phyloP scores from a whole-genome alignment of 495 filamentous ascomycete species.

The Trichoderma gamsii region DNA sequence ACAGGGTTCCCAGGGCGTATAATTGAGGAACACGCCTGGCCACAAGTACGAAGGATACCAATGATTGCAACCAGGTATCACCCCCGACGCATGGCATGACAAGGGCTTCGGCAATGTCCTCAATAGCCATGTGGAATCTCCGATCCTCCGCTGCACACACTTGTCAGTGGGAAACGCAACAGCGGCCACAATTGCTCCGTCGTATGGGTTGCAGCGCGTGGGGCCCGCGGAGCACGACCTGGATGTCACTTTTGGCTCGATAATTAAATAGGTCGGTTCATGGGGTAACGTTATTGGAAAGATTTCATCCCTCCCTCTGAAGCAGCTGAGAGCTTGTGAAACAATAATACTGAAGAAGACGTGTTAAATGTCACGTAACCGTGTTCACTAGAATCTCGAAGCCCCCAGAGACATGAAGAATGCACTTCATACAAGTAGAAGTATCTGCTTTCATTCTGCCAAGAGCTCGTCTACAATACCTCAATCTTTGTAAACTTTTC shows the following conservation, averaged over 20 bases:
- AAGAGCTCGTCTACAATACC: background rate
- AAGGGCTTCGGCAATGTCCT: background rate
- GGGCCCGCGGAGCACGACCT: background rate
- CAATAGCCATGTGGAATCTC: background rate
- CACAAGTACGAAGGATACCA: too few relatives aligned
- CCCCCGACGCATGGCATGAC: background rate
- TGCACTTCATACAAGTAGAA: too few relatives aligned
- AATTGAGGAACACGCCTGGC: too few relatives aligned
- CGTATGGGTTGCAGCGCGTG: constrained; percentile 2
- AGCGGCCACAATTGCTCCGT: background rate
- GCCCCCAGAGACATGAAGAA: too few relatives aligned
- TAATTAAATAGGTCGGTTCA: background rate
- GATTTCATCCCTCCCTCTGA: background rate
- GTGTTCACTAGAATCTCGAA: too few relatives aligned
- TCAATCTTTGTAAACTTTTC: too few relatives aligned
- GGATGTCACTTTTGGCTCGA: background rate
- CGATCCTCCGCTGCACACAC: background rate
- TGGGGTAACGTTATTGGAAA: background rate
- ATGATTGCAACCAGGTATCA: too few relatives aligned
- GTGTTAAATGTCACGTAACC: too few relatives aligned
- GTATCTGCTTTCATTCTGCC: background rate
- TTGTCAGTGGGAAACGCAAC: background rate
- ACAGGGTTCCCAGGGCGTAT: background rate
- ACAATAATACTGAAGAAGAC: too few relatives aligned
- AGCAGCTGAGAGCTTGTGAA: background rate